Evolutionary conservation across 2,329 filamentous ascomycete species (phyloP).

Genomic region (Claviceps purpurea): DNA sequence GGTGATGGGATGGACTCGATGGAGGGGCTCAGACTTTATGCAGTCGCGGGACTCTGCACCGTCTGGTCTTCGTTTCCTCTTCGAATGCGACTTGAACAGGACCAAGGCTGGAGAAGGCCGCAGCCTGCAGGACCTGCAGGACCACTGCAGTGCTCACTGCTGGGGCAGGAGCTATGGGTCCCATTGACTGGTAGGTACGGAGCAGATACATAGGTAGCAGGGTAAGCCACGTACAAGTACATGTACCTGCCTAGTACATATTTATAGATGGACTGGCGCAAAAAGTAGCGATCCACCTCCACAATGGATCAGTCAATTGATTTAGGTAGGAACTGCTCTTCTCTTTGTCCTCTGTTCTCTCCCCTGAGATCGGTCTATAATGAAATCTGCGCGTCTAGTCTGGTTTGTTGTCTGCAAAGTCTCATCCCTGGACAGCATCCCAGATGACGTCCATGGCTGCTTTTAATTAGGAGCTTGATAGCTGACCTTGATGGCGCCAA

Average conservation of each 20-base stretch:
- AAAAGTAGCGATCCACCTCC: slow-evolving; percentile 2
- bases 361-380: neutral
- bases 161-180: neutral
- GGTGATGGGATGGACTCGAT: slow-evolving; percentile 6
- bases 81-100: neutral
- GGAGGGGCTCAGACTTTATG: slow-evolving; percentile 8
- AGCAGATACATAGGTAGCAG: too few relatives aligned
- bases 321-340: too few relatives aligned
- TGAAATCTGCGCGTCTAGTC: neutral
- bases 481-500: neutral
- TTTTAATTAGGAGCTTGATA: neutral
- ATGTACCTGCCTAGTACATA: too few relatives aligned
- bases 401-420: slow-evolving; percentile 1
- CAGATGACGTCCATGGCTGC: neutral
- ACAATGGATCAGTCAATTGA: neutral
- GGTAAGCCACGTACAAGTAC: too few relatives aligned
- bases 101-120: neutral
- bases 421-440: neutral
- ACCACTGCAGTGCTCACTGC: neutral
- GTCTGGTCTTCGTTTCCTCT: neutral
- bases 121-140: neutral
- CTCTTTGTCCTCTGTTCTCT: neutral
- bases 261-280: too few relatives aligned
- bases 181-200: too few relatives aligned
- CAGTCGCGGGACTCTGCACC: neutral